Conservation (phyloP, 176 grass and related monocot species). For the sorghum (Sorghum bicolor) region Sorghum_bicolor_NCBIv3 NC_012876.2:59244001-59244500, state of each 20-base stretch:
- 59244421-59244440: constrained; percentile 11
- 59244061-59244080: background rate
- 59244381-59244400: constrained; percentile 22
- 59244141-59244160: constrained; percentile 37
- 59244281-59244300: constrained; percentile 29
- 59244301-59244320: constrained; percentile 21
- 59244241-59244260: constrained; percentile 46
- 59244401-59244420: constrained; percentile 1
- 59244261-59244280: constrained; percentile 20
- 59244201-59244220: constrained; percentile 9
- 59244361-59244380: constrained; percentile 38
- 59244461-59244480: background rate
- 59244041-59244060: background rate
- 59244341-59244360: constrained; percentile 4
- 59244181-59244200: constrained; percentile 49
- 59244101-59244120: constrained; percentile 18
- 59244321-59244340: background rate
- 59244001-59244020: background rate
- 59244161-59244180: constrained; percentile 53
- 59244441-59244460: constrained; percentile 18
- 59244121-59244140: constrained; percentile 24
- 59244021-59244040: no score
- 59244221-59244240: constrained; percentile 3
- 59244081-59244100: constrained; percentile 34
- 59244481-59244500: background rate